Evolutionary conservation across 441 rosid genomes (phyloP).

Genomic region (Jatropha podagrica): DNA sequence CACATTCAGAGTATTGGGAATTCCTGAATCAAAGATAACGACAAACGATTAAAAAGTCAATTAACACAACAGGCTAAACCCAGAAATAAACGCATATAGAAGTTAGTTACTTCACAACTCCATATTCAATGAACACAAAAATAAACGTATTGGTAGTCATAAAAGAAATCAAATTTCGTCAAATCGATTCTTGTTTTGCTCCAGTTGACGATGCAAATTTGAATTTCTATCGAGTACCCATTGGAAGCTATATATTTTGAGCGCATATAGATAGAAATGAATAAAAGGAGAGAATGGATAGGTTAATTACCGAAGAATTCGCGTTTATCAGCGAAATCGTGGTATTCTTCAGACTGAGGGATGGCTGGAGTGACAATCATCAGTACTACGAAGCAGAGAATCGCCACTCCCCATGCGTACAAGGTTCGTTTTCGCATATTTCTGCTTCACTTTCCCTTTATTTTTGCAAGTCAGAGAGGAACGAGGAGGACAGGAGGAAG

Average conservation of each 20-base stretch:
- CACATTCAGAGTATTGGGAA: constrained; percentile 76
- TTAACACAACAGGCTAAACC: background rate
- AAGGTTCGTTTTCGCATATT: constrained; percentile 57
- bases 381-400: constrained; percentile 58
- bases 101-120: background rate
- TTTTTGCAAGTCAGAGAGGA: background rate
- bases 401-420: constrained; percentile 63
- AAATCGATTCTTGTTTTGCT: background rate
- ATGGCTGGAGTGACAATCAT: constrained; percentile 87
- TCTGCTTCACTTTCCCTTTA: constrained; percentile 29
- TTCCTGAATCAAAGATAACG: constrained; percentile 45
- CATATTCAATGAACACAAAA: background rate
- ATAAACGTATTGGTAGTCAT: background rate
- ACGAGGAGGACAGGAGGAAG: background rate
- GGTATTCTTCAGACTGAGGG: constrained; percentile 81
- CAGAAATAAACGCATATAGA: background rate
- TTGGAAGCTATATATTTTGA: background rate
- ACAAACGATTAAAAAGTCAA: background rate
- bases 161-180: background rate
- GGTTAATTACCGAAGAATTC: constrained; percentile 52
- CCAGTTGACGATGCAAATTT: background rate
- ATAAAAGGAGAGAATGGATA: background rate
- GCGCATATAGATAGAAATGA: background rate
- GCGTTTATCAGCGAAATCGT: constrained; percentile 90
- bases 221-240: background rate